Evolutionary conservation across 2,329 filamentous ascomycete species (phyloP).

Genomic region (Pseudocercospora fijiensis): DNA sequence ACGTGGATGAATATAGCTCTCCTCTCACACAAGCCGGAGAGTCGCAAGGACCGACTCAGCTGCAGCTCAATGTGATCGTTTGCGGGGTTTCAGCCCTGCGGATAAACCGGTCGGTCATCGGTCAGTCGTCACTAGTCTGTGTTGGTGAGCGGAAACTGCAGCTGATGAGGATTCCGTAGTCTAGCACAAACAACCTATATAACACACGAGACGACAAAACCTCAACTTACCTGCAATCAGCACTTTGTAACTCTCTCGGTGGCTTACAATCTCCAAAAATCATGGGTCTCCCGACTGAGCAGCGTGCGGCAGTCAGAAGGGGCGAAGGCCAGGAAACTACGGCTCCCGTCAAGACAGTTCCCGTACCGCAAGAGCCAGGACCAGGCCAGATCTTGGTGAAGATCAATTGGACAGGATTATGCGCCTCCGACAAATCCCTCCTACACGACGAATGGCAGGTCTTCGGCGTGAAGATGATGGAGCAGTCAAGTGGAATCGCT

Average conservation of each 20-base stretch:
- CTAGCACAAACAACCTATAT: neutral
- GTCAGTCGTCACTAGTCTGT: neutral
- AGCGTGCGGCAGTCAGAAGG: conserved; percentile 41
- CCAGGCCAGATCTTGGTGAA: conserved; percentile 41
- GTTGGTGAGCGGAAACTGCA: neutral
- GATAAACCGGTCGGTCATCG: no score
- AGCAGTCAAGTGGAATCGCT: conserved; percentile 32
- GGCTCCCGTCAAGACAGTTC: conserved; percentile 36
- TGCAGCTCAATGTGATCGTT: neutral
- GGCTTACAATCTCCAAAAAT: neutral
- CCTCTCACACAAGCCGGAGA: neutral
- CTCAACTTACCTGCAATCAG: neutral
- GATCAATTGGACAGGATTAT: conserved; percentile 40
- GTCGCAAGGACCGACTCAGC: neutral
- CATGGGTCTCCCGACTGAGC: conserved; percentile 38
- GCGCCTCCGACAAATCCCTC: conserved; percentile 40
- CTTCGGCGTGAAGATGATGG: conserved; percentile 36
- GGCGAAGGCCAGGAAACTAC: conserved; percentile 35
- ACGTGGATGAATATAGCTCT: no score
- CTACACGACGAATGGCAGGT: conserved; percentile 41
- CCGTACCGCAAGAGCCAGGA: conserved; percentile 34
- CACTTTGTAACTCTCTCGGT: neutral
- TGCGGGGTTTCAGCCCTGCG: neutral
- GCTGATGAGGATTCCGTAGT: neutral
- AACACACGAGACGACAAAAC: neutral